Conservation (phyloP, 768 basidiomycete genomes). For the Hirschioporus abietinus region DNA sequence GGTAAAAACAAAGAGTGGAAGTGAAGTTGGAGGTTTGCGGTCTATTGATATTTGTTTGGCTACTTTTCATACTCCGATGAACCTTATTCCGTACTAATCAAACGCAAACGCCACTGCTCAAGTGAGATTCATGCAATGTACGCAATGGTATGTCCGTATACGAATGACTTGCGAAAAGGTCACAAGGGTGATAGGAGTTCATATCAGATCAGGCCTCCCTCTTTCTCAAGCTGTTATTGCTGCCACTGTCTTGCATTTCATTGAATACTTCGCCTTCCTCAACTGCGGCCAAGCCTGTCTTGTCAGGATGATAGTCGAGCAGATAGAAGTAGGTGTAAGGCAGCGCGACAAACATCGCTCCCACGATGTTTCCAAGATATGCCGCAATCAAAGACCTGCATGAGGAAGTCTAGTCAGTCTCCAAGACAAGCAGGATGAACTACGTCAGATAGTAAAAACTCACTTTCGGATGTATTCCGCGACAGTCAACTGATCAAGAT, state of each 20-base stretch:
- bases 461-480: constrained; percentile 65
- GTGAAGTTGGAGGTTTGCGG: constrained; percentile 8
- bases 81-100: too few species aligned
- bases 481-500: constrained; percentile 36
- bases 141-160: too few species aligned
- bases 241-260: constrained; percentile 10
- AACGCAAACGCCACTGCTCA: too few species aligned
- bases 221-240: neutral
- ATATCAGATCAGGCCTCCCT: neutral
- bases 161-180: neutral
- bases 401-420: neutral
- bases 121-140: too few species aligned
- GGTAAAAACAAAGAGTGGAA: neutral
- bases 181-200: constrained; percentile 9
- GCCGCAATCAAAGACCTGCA: constrained; percentile 59
- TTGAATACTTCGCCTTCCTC: constrained; percentile 30
- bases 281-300: constrained; percentile 31
- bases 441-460: constrained; percentile 13
- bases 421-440: too few species aligned
- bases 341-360: constrained; percentile 56
- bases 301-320: constrained; percentile 33
- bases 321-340: constrained; percentile 65
- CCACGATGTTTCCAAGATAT: constrained; percentile 62
- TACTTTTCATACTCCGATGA: neutral
- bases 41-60: constrained; percentile 15